Evolutionary conservation across 1,139 yeast genomes (phyloP), one percentile per base, ranked within the genome.

Genomic region (Candida dubliniensis): DNA sequence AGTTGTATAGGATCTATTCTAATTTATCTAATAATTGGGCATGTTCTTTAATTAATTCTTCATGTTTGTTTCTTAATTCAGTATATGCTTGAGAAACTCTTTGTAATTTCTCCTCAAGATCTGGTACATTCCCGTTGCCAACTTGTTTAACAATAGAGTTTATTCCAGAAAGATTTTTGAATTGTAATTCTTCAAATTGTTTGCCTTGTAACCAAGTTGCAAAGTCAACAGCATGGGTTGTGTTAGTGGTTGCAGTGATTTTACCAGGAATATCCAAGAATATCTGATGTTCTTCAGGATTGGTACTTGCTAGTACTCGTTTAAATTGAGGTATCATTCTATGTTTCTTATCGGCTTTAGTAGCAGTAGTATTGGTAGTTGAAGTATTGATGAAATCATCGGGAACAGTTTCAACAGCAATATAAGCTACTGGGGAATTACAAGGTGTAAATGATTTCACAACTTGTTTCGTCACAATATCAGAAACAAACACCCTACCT

Each of bases 401-500:
- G 10, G 66, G 64, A 31, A 55, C 49, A 8, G 53, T 42, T n/a
- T 46, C 40, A 1, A 60, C 55, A 42, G 59, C 46, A 43, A 69
- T 44, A 57, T 52, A 51, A 51, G 71, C 53, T 51, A 71, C 59
- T 48, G 75, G 47, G 50, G 75, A 55, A 63, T 71, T 61, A 42
- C 84, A 70, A 23, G 82, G 79, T 44, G 83, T 81, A 50, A 86
- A 72, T 24, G 82, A 77, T 56, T 83, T 82, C 24, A 83, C 69
- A 15, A 87, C 82, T 66, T 93, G 98, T 56, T 81, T 80, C 1
- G 96, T 84, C 6, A 81, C 79, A 8, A 86, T 72, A 60, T 91
- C 97, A 56, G 87, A 76, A 0, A 84, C 76, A 42, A 77, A 76
- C 1, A 88, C 80, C 32, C 79, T 72, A 1, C 98, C 98, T 14